These are phyloP conservation scores for Achaetomiella virescens DNA, from an alignment of 495 filamentous ascomycete species.

Conservation along the genomic window DNA sequence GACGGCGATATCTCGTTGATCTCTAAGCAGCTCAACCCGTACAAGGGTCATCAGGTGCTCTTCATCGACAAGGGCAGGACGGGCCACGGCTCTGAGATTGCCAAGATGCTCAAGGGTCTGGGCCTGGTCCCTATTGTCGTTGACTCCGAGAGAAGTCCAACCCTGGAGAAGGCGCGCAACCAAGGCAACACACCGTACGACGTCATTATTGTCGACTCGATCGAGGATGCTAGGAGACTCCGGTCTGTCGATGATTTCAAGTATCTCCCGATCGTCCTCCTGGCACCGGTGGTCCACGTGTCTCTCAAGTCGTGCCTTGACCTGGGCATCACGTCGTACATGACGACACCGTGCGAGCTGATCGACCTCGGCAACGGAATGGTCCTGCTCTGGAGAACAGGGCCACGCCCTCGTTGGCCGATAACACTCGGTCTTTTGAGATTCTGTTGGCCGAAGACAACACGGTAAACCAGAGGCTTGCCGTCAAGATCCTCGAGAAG, in stretches of 20 bases:
- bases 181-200: slow-evolving; percentile 70
- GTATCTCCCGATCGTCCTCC: slow-evolving; percentile 91
- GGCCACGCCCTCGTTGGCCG: slow-evolving; percentile 83
- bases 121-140: slow-evolving; percentile 79
- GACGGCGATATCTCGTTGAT: slow-evolving; percentile 76
- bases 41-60: slow-evolving; percentile 85
- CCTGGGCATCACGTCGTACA: slow-evolving; percentile 94
- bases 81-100: slow-evolving; percentile 68
- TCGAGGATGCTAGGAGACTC: slow-evolving; percentile 78
- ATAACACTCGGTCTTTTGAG: slow-evolving; percentile 93
- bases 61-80: slow-evolving; percentile 94
- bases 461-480: slow-evolving; percentile 91
- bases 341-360: slow-evolving; percentile 93
- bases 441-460: slow-evolving; percentile 97
- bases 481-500: slow-evolving; percentile 95
- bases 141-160: slow-evolving; percentile 53
- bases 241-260: slow-evolving; percentile 91
- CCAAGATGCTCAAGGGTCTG: slow-evolving; percentile 70
- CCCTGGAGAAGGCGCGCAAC: slow-evolving; percentile 37
- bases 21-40: slow-evolving; percentile 76
- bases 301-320: slow-evolving; percentile 93
- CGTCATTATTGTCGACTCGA: slow-evolving; percentile 94
- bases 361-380: slow-evolving; percentile 98
- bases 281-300: slow-evolving; percentile 86
- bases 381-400: slow-evolving; percentile 93